A percentile compares a stretch with the other conserved stretches of the same genome.
phyloP scores from a whole-genome alignment of 805 yeast genomes.

The Yamadazyma sp. region DNA sequence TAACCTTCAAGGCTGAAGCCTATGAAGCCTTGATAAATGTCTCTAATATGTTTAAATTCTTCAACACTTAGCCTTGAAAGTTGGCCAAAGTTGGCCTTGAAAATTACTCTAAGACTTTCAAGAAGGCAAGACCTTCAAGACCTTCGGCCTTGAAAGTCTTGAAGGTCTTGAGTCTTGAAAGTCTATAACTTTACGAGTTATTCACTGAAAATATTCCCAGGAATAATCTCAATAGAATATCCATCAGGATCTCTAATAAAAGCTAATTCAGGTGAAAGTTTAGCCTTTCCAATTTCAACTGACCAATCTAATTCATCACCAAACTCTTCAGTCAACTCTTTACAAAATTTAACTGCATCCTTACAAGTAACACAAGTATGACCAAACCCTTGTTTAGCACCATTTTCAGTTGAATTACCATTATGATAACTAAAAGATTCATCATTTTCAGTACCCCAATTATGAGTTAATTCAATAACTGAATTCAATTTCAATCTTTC shows the following conservation, averaged over 20 bases:
- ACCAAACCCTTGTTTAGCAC: constrained; percentile 77
- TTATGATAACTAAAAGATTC: constrained; percentile 72
- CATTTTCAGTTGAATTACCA: constrained; percentile 58
- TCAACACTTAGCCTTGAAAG: too few relatives aligned
- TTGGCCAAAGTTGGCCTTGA: too few relatives aligned
- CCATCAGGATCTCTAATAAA: constrained; percentile 88
- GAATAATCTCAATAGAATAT: constrained; percentile 68
- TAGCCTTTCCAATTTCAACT: constrained; percentile 53
- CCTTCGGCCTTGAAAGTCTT: too few relatives aligned
- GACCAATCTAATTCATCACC: constrained; percentile 52
- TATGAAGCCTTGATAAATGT: too few relatives aligned
- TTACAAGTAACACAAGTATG: constrained; percentile 75
- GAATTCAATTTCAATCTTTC: constrained; percentile 49
- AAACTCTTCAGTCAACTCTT: constrained; percentile 45
- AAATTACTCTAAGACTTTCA: too few relatives aligned
- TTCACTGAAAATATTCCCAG: constrained; percentile 4
- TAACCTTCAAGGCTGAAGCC: too few relatives aligned
- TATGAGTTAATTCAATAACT: constrained; percentile 85
- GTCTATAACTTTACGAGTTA: not conserved
- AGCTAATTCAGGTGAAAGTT: constrained; percentile 54
- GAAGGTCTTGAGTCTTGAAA: too few relatives aligned
- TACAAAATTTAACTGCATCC: constrained; percentile 57
- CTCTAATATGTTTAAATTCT: too few relatives aligned
- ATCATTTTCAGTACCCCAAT: constrained; percentile 92
- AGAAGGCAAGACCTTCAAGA: too few relatives aligned